Conservation (phyloP, 768 basidiomycete species). For the Leccinum aurantiacum region DNA sequence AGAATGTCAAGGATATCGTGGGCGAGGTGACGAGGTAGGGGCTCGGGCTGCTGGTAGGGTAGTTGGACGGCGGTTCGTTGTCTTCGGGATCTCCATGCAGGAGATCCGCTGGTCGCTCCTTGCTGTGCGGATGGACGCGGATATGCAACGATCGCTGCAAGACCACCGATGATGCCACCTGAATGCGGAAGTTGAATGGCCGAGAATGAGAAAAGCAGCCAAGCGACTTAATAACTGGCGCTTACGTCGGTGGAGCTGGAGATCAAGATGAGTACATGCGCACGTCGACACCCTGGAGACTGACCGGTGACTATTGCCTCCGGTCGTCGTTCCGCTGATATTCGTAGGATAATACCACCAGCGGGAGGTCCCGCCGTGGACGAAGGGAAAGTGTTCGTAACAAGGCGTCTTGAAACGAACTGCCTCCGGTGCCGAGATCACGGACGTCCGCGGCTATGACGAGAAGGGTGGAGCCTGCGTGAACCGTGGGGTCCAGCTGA, state of each 20-base stretch:
- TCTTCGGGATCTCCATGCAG: conserved; percentile 54
- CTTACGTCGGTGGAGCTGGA: conserved; percentile 43
- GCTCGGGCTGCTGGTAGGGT: conserved; percentile 73
- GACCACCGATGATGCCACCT: conserved; percentile 58
- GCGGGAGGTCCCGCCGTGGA: conserved; percentile 70
- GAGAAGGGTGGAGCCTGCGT: conserved; percentile 63
- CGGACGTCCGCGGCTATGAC: too few relatives aligned
- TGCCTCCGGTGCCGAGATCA: too few relatives aligned
- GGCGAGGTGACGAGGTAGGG: conserved; percentile 39
- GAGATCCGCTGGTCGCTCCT: conserved; percentile 62
- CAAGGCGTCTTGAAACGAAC: too few relatives aligned
- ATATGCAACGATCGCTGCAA: conserved; percentile 27
- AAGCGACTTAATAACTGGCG: too few relatives aligned
- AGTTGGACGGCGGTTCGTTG: conserved; percentile 38
- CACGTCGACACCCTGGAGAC: conserved; percentile 7
- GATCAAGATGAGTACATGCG: conserved; percentile 4
- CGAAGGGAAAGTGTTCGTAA: conserved; percentile 52
- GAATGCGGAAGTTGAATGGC: conserved; percentile 8
- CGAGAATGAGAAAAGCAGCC: too few relatives aligned
- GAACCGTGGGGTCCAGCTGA: conserved; percentile 29
- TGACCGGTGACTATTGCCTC: conserved; percentile 25
- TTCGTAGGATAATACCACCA: conserved; percentile 67
- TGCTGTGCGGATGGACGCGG: conserved; percentile 30
- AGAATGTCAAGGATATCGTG: conserved; percentile 41
- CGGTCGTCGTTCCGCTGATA: conserved; percentile 32